Evolutionary conservation across 2,329 filamentous ascomycete genomes (phyloP).

Genomic region (Hansfordia pulvinata): DNA sequence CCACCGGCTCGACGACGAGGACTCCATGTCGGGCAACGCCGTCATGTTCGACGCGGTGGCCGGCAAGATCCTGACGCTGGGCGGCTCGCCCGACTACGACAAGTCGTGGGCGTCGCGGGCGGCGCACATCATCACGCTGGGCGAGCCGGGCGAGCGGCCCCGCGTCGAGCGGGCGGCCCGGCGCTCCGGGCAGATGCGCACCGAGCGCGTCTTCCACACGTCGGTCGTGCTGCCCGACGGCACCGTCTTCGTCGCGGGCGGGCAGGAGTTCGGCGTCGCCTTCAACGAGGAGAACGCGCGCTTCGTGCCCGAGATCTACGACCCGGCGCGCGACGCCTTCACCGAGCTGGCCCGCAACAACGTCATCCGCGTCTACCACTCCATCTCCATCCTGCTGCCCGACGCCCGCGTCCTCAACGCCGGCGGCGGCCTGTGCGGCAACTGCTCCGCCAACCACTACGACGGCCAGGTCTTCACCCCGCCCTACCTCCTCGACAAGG

Average conservation of each 20-base stretch:
- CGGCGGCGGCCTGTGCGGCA: constrained; percentile 33
- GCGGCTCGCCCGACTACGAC: constrained; percentile 29
- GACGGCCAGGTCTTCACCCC: constrained; percentile 36
- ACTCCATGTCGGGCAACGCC: constrained; percentile 36
- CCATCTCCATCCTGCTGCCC: constrained; percentile 25
- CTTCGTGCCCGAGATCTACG: constrained; percentile 24
- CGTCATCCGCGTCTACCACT: constrained; percentile 28
- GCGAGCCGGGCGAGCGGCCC: constrained; percentile 7
- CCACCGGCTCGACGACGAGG: constrained; percentile 22
- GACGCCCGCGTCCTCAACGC: constrained; percentile 30
- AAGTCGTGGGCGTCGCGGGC: constrained; percentile 21
- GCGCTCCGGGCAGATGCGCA: constrained; percentile 19
- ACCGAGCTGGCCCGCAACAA: constrained; percentile 15
- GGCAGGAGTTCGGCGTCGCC: constrained; percentile 19
- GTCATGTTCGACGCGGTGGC: constrained; percentile 36
- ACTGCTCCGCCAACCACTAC: constrained; percentile 29
- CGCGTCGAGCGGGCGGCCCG: constrained; percentile 15
- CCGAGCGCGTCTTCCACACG: constrained; percentile 24
- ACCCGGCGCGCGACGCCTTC: constrained; percentile 21
- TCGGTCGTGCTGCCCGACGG: constrained; percentile 27
- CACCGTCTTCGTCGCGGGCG: constrained; percentile 24
- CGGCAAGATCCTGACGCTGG: constrained; percentile 35
- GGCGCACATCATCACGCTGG: constrained; percentile 31
- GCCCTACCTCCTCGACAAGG: constrained; percentile 31
- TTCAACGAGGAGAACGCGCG: constrained; percentile 23